These are phyloP conservation scores for Naumovozyma castellii DNA, from an alignment of 805 yeast species.

Conservation along the genomic window DNA sequence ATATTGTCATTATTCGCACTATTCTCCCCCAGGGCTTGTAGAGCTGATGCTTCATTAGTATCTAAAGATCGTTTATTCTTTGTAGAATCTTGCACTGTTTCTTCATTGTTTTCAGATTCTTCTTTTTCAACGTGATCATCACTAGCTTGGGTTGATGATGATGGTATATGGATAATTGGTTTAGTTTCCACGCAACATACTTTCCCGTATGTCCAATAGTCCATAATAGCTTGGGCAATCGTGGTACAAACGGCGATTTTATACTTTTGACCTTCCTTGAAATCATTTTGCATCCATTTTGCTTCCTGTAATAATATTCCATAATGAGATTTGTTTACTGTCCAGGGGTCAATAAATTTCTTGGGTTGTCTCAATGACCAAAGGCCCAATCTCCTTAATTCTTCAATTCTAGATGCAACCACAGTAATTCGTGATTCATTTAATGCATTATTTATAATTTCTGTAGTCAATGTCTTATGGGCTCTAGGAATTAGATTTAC, in stretches of 20 bases:
- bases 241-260: slow-evolving; percentile 61
- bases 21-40: too few species aligned
- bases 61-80: too few species aligned
- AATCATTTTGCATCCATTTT: slow-evolving; percentile 75
- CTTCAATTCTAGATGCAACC: slow-evolving; percentile 83
- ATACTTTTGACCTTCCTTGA: slow-evolving; percentile 57
- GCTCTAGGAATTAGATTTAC: slow-evolving; percentile 73
- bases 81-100: too few species aligned
- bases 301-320: slow-evolving; percentile 66
- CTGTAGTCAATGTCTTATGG: slow-evolving; percentile 79
- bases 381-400: slow-evolving; percentile 71
- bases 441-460: slow-evolving; percentile 72
- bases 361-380: slow-evolving; percentile 90
- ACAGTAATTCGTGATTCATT: slow-evolving; percentile 89
- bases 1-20: background rate
- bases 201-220: slow-evolving; percentile 72
- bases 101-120: background rate
- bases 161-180: background rate
- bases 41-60: too few species aligned
- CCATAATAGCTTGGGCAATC: slow-evolving; percentile 63
- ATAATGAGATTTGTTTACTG: slow-evolving; percentile 39
- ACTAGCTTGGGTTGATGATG: background rate
- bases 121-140: background rate
- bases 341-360: slow-evolving; percentile 57
- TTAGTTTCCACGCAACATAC: slow-evolving; percentile 51